A percentile compares a stretch with the other conserved stretches of the same genome.
phyloP scores from a whole-genome alignment of 2,329 filamentous ascomycete species.

The Stemphylium beticola region DNA sequence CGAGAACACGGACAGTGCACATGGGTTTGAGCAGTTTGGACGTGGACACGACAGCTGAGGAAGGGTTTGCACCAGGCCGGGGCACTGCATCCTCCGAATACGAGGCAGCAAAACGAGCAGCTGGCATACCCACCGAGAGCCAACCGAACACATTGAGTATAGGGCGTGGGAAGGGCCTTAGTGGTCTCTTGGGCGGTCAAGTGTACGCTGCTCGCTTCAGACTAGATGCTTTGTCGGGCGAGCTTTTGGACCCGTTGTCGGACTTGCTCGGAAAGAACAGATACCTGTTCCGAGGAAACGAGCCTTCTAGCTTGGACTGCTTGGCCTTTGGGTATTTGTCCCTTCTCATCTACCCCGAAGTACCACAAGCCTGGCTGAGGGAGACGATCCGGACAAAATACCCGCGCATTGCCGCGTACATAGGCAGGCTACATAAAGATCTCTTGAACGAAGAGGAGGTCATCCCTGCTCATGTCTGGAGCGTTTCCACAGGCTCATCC shows the following conservation, averaged over 20 bases:
- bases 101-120: constrained; percentile 46
- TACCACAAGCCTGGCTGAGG: constrained; percentile 68
- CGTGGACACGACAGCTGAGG: constrained; percentile 50
- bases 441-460: constrained; percentile 33
- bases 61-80: constrained; percentile 37
- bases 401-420: constrained; percentile 47
- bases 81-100: constrained; percentile 43
- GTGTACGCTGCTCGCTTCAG: constrained; percentile 77
- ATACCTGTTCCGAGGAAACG: constrained; percentile 61
- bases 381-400: constrained; percentile 61
- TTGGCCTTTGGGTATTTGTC: constrained; percentile 80
- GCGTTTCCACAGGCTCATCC: constrained; percentile 24
- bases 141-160: constrained; percentile 53
- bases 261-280: constrained; percentile 63
- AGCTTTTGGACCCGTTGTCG: constrained; percentile 72
- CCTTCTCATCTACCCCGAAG: constrained; percentile 69
- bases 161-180: constrained; percentile 64
- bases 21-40: constrained; percentile 56
- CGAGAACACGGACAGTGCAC: constrained; percentile 68
- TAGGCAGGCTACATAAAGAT: constrained; percentile 42
- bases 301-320: constrained; percentile 75
- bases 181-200: constrained; percentile 67
- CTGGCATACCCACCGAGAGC: constrained; percentile 45
- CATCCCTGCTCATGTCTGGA: constrained; percentile 36
- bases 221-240: constrained; percentile 73